Evolutionary conservation across 345 rosid species (phyloP), one percentile per base, ranked within the genome.

Genomic region (Excoecaria cochinchinensis): DNA sequence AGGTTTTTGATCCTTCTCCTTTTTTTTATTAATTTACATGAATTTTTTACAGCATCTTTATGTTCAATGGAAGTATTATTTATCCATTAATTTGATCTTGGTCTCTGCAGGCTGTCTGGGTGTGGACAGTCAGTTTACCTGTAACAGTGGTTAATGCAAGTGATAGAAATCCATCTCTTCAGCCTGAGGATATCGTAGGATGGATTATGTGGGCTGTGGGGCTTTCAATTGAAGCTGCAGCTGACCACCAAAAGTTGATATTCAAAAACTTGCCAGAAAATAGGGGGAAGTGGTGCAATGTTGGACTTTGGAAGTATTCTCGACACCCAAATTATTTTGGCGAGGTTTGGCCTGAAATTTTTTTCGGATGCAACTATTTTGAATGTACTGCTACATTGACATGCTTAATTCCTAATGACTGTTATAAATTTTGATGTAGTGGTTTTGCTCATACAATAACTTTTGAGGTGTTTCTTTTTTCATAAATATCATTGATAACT

Each of bases 241-340:
- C 97, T 76, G 99, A 95, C 84, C 97, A 92, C 79, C 97, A 95
- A 71, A 95, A 95, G 78, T 87, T 95, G 69, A 36, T 71, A 42
- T 95, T 95, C 84, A 95, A 90, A 74, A 95, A 89, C 69, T 72
- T 88, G 62, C 89, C 90, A 17, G 97, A 90, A 78, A 92, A 91
- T 75, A 84, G 92, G 85, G 97, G 91, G 70, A 89, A 78, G 38
- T 92, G 97, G 97, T 95, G 97, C 79, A 83, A 91, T 60, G 79
- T 83, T 77, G 99, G 99, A 51, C 53, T 92, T 6, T 95, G 99
- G 99, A 90, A 82, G 42, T 89, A 86, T 77, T 79, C 97, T 66
- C 95, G 97, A 59, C 99, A 95, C 79, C 93, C 97, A 39, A 94
- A 94, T 88, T 94, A 94, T 84, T 90, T 94, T 40, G 98, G 98